Base-by-base conservation (phyloP, 2,329 filamentous ascomycete genomes). In the Epichloe amarillans region DNA sequence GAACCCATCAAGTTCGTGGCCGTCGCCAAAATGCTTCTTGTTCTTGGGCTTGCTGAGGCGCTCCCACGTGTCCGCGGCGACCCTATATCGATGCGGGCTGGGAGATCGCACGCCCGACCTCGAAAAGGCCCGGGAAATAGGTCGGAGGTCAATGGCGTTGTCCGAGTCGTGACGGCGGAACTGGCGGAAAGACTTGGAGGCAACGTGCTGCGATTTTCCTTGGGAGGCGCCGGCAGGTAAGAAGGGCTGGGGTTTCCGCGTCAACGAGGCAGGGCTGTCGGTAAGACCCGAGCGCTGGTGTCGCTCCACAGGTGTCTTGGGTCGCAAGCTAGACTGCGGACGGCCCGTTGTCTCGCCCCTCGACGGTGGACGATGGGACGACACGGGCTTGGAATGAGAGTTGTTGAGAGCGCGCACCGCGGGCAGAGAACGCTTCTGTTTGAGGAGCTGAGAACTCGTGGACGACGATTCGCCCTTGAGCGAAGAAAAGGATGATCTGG, bases 1-100 rank as follows among this genome's bases (percentile, higher is more conserved):
- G 64, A 98, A 97, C 2, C 79, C 82, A 58, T 97, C 91, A 36
- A 98, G 75, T 66, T 98, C 93, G 53, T 84, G 86, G 15, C 93
- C 93, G 65, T 96, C 88, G 12, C 93, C 93, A 69, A 94, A 98
- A 75, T 67, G 63, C 54, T 66, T 68, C 56, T 67, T 68, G 47
- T 66, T 65, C 58, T 66, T 68, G 3, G 88, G 88, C 64, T 83
- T 86, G 55, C 79, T 90, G 53, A 95, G 69, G 45, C 84, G 82
- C 57, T 84, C 80, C 72, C 74, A 79, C 5, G 69, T 68, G 39
- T 74, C 74, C 45, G 75, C 76, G 66, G 73, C 57, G 58, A 65
- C 61, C 49, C 61, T 62, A 47, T 64, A 67, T 54, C 73, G 71
- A 59, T 72, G 72, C 46, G 80, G 81, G 59, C 79, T 83, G 43